Evolutionary conservation across 805 yeast genomes (phyloP).

Genomic region (Scheffersomyces ergatensis): DNA sequence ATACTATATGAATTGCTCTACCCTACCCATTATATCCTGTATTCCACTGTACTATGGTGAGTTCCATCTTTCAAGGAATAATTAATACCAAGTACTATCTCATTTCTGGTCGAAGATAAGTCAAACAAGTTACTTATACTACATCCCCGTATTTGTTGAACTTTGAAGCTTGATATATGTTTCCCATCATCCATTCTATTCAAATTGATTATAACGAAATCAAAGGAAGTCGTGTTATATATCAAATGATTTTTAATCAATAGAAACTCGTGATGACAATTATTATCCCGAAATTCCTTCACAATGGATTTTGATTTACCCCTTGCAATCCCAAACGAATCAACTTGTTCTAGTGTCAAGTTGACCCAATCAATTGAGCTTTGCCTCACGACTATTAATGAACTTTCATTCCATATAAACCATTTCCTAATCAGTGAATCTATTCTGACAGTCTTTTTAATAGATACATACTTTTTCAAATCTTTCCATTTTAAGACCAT

Average conservation of each 20-base stretch:
- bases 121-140: too few species aligned
- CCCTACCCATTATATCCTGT: too few species aligned
- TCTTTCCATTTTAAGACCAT: neutral
- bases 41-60: too few species aligned
- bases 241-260: neutral
- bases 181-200: neutral
- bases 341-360: neutral
- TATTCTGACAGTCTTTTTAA: neutral
- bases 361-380: neutral
- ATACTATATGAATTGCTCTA: too few species aligned
- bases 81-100: too few species aligned
- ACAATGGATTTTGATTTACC: neutral
- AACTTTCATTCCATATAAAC: neutral
- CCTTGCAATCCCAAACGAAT: neutral
- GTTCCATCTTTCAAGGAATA: too few species aligned
- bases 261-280: neutral
- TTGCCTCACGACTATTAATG: neutral
- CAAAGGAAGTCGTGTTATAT: neutral
- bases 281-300: neutral
- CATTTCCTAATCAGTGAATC: neutral
- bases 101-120: too few species aligned
- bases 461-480: neutral
- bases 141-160: too few species aligned
- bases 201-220: neutral
- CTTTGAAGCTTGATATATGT: neutral